Percentiles rank a stretch among this genome's conserved stretches.
Conservation (phyloP, 176 grass and related monocot genomes). For the Alloteropsis semialata region DNA sequence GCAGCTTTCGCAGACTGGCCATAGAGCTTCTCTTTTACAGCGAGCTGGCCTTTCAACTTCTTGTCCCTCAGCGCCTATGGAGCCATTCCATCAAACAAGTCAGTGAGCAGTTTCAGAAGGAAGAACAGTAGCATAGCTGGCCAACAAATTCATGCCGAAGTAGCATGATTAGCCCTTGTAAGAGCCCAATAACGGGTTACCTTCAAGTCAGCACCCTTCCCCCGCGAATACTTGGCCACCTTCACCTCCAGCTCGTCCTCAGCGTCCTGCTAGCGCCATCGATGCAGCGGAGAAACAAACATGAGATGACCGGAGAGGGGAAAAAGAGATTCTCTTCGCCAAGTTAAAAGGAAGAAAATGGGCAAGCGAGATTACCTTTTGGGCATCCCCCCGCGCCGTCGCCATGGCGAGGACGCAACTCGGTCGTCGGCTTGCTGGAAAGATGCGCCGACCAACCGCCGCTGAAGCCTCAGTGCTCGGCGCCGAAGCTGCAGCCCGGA, state of each 20-base stretch:
- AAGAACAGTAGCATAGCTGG: neutral
- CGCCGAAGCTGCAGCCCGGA: no score
- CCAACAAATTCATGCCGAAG: neutral
- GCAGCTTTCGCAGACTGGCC: conserved; percentile 74
- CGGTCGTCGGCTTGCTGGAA: no score
- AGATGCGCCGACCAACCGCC: no score
- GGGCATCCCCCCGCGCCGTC: neutral
- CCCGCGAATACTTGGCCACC: conserved; percentile 68
- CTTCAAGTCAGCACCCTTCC: conserved; percentile 56
- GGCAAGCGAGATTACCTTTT: neutral
- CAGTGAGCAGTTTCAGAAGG: neutral
- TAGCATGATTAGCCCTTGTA: neutral
- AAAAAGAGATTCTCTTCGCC: neutral
- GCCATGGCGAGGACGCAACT: neutral
- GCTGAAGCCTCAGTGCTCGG: no score
- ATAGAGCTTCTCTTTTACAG: conserved; percentile 69
- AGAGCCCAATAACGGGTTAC: conserved; percentile 31
- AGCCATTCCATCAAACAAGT: conserved; percentile 20
- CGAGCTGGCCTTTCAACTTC: conserved; percentile 75
- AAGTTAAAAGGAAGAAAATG: neutral
- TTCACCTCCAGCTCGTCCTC: conserved; percentile 59
- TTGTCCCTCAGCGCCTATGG: conserved; percentile 62
- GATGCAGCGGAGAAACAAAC: neutral
- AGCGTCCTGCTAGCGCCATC: conserved; percentile 24
- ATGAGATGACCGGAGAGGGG: neutral